These are phyloP conservation scores for Diutina mesorugosa DNA, from an alignment of 1,139 yeast genomes.

Conservation along the genomic window DNA sequence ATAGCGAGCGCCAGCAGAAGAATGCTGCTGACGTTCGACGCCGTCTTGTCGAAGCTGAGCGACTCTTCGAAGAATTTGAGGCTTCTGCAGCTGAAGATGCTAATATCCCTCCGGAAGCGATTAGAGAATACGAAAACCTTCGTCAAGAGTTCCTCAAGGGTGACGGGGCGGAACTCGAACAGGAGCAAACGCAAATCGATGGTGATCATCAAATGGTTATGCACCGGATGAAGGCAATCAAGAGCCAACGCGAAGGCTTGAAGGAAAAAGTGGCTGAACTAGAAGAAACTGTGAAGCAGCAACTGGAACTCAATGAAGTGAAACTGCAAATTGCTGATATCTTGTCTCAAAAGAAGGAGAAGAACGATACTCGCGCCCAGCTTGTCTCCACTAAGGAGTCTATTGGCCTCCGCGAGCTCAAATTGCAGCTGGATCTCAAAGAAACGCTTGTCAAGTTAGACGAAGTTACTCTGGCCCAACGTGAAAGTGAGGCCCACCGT, in stretches of 20 bases:
- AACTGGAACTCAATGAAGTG: not conserved
- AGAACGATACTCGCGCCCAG: slow-evolving; percentile 26
- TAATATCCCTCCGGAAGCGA: slow-evolving; percentile 35
- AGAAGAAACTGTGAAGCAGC: not conserved
- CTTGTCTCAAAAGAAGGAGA: slow-evolving; percentile 11
- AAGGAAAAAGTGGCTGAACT: not conserved
- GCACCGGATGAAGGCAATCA: slow-evolving; percentile 24
- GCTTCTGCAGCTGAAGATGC: slow-evolving; percentile 16
- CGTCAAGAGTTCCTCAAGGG: slow-evolving; percentile 43
- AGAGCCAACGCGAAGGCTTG: slow-evolving; percentile 17
- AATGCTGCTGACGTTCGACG: slow-evolving; percentile 13
- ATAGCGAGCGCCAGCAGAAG: not conserved
- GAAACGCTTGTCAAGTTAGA: slow-evolving; percentile 51
- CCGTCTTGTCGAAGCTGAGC: slow-evolving; percentile 36
- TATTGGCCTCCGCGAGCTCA: slow-evolving; percentile 34
- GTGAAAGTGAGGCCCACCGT: slow-evolving; percentile 63
- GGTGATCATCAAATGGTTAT: slow-evolving; percentile 33
- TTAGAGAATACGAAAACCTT: slow-evolving; percentile 46
- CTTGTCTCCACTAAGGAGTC: slow-evolving; percentile 35
- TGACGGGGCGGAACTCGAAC: slow-evolving; percentile 50
- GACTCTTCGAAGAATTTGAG: slow-evolving; percentile 32
- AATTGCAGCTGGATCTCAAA: slow-evolving; percentile 50
- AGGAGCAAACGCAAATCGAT: slow-evolving; percentile 26
- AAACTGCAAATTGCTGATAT: not conserved
- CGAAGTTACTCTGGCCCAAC: slow-evolving; percentile 60